phyloP scores from a whole-genome alignment of 2,329 filamentous ascomycete species.

The Monosporascus cannonballus region DNA sequence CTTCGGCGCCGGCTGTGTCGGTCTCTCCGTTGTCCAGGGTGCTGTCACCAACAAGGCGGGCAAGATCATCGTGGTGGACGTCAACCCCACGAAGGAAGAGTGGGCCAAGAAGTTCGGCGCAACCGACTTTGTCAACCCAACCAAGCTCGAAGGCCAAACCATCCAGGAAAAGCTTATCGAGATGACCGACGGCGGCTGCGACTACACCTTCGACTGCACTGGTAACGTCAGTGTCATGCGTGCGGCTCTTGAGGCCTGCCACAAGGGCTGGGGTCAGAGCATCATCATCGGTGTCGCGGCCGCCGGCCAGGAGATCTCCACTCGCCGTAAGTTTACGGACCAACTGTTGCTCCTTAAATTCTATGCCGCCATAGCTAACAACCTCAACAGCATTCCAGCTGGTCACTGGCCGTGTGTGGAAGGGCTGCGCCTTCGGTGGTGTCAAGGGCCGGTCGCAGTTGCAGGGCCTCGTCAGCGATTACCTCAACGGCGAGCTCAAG shows the following conservation, averaged over 20 bases:
- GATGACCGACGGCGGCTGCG: conserved; percentile 95
- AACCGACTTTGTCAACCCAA: conserved; percentile 94
- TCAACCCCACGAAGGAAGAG: conserved; percentile 85
- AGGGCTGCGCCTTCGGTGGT: conserved; percentile 93
- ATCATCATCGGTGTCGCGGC: conserved; percentile 97
- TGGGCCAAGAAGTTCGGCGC: conserved; percentile 95
- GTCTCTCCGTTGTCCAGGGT: conserved; percentile 90
- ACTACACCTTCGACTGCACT: conserved; percentile 99
- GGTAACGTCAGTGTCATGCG: conserved; percentile 93
- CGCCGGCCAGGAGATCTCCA: conserved; percentile 91
- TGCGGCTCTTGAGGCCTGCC: conserved; percentile 90
- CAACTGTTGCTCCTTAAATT: background rate
- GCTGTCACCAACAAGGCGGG: conserved; percentile 76
- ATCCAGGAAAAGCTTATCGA: conserved; percentile 91
- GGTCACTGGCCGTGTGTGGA: conserved; percentile 96
- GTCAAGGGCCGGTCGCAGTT: conserved; percentile 97
- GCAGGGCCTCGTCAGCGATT: conserved; percentile 79
- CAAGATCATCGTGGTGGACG: conserved; percentile 67
- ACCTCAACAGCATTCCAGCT: conserved; percentile 78
- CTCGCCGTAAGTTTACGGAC: conserved; percentile 64
- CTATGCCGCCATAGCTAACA: conserved; percentile 11
- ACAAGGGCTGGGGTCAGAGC: conserved; percentile 98
- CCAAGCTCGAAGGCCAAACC: conserved; percentile 67
- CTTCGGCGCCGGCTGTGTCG: conserved; percentile 94
- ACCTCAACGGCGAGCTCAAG: conserved; percentile 84